Base-by-base conservation (phyloP, 2,329 filamentous ascomycete species). In the Lojkania enalia region DNA sequence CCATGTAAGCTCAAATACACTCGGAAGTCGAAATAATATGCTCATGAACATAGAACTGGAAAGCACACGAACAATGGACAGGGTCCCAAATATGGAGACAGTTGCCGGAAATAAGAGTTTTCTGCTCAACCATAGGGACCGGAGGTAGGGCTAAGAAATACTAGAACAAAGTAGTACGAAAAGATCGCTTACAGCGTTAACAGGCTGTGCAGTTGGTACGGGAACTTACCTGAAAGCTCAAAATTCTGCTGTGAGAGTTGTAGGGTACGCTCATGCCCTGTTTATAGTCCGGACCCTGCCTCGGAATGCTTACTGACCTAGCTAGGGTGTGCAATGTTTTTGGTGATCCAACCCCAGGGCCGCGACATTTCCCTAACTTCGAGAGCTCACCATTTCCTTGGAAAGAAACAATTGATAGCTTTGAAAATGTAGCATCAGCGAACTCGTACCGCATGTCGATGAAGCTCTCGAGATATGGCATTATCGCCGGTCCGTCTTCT, bases 401-500 rank as follows among this genome's bases (percentile, higher is more conserved):
- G 82, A 75, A 71, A 47, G 63, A 71, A 5, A 72, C 78, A 0
- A 72, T 84, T 2, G 81, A 85, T 53, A 61, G 67, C 1, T 75
- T 83, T 6, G 79, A 83, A 44, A 74, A 82, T 39, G 79, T 84
- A 1, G 75, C 74, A 2, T 83, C 80, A 0, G 63, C 70, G 5
- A 76, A 81, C 27, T 79, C 81, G 0, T 84, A 75, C 56, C 64
- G 69, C 0, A 49, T 78, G 5, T 84, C 80, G 0, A 58, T 84
- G 20, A 67, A 77, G 11, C 67, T 85, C 1, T 81, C 74, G 18
- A 73, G 82, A 1, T 70, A 83, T 39, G 82, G 82, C 0, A 62
- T 85, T 5, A 71, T 85, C 5, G 81, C 77, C 30, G 82, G 82
- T 0, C 82, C 82, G 0, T 83, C 80, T 0, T 84, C 80, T 0